Evolutionary conservation across 805 yeast genomes (phyloP).

Genomic region (Metahyphopichia silvanorum): DNA sequence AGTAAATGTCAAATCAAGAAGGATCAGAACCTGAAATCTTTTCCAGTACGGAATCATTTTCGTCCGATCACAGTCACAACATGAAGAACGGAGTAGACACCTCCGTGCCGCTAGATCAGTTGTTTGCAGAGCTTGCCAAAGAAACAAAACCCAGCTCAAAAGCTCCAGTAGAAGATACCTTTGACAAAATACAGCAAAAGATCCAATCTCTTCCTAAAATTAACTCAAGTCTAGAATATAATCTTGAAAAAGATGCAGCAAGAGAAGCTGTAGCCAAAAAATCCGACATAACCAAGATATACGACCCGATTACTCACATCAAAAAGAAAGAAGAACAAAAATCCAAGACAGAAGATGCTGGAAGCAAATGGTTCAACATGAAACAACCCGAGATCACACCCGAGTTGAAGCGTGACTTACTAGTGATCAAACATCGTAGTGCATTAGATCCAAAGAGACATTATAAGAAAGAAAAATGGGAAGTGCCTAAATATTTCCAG

Average conservation of each 20-base stretch:
- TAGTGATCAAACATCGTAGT: constrained; percentile 78
- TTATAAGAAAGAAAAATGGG: constrained; percentile 83
- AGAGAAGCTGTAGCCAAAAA: constrained; percentile 11
- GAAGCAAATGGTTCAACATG: constrained; percentile 75
- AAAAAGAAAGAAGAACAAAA: constrained; percentile 12
- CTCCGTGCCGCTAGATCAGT: constrained; percentile 24
- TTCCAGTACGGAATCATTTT: constrained; percentile 22
- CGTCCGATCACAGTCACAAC: constrained; percentile 13
- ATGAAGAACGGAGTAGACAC: constrained; percentile 5
- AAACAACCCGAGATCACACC: constrained; percentile 75
- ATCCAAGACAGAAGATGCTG: constrained; percentile 34
- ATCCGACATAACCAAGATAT: constrained; percentile 28
- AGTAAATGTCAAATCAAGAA: too few species aligned
- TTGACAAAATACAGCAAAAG: constrained; percentile 32
- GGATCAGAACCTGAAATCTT: constrained; percentile 20
- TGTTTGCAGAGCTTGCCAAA: constrained; percentile 28
- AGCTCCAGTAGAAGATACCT: constrained; percentile 10
- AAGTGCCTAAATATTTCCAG: constrained; percentile 74
- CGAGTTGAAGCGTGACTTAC: constrained; percentile 69
- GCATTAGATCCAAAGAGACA: constrained; percentile 95
- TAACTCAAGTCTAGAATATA: constrained; percentile 24
- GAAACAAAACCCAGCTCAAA: constrained; percentile 13
- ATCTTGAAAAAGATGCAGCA: constrained; percentile 11
- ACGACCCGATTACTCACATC: constrained; percentile 41
- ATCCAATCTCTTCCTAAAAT: constrained; percentile 41